Conservation (phyloP, 371 early-diverging fungal genomes). For the Apophysomyces variabilis region DNA sequence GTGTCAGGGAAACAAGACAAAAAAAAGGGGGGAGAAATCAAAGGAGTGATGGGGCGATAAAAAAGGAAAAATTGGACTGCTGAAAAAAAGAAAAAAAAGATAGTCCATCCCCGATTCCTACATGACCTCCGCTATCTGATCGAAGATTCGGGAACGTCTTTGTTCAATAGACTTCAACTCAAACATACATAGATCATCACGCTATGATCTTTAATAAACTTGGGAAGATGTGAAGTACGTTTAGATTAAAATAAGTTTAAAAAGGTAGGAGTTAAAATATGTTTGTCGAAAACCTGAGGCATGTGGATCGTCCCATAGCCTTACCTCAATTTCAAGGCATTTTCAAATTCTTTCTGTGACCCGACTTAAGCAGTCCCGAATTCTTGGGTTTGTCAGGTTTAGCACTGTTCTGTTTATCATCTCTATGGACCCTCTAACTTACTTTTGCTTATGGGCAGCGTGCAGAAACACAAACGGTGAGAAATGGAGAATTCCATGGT, state of each 20-base stretch:
- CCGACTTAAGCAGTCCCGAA: too few relatives aligned
- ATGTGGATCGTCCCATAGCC: too few relatives aligned
- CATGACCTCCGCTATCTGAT: constrained; percentile 2
- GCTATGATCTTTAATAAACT: background rate
- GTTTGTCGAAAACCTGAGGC: too few relatives aligned
- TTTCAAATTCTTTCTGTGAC: too few relatives aligned
- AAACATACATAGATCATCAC: background rate
- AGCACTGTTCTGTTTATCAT: too few relatives aligned
- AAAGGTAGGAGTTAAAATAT: too few relatives aligned
- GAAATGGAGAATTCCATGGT: too few relatives aligned
- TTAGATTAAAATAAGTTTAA: background rate
- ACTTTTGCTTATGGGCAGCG: too few relatives aligned
- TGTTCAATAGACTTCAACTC: background rate
- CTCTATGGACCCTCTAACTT: too few relatives aligned
- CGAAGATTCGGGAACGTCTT: constrained; percentile 1
- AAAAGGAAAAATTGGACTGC: constrained; percentile 9
- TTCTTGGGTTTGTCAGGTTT: too few relatives aligned
- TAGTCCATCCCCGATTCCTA: background rate
- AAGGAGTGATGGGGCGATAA: background rate
- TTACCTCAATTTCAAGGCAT: too few relatives aligned
- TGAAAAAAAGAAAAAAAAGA: constrained; percentile 9
- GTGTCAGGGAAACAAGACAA: background rate
- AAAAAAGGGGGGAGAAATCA: constrained; percentile 1
- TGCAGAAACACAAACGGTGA: too few relatives aligned
- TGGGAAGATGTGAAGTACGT: background rate